Conservation (phyloP, 2,329 filamentous ascomycete species). For the Orbilia brochopaga region DNA sequence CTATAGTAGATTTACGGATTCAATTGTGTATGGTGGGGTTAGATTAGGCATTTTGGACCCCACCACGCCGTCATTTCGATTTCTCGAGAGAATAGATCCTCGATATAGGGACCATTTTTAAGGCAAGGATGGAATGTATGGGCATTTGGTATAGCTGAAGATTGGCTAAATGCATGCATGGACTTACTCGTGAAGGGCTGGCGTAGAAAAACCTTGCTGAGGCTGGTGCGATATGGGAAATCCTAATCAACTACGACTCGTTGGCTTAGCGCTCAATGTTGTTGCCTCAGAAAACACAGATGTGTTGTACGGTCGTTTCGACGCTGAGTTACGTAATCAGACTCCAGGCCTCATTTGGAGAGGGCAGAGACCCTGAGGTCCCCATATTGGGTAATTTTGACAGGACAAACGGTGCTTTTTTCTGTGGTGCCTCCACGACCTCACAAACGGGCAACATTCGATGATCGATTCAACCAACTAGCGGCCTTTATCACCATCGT, state of each 20-base stretch:
- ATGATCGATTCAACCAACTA: slow-evolving; percentile 19
- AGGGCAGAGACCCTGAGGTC: slow-evolving; percentile 41
- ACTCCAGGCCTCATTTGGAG: neutral
- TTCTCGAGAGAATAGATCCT: no score
- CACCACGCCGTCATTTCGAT: no score
- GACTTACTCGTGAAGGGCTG: no score
- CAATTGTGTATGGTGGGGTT: no score
- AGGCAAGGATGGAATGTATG: no score
- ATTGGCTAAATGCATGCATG: no score
- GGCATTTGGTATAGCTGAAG: no score
- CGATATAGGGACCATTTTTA: no score
- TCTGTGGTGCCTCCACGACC: slow-evolving; percentile 8
- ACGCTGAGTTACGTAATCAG: slow-evolving; percentile 17
- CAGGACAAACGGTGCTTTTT: slow-evolving; percentile 44
- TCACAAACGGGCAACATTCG: slow-evolving; percentile 21
- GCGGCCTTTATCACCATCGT: slow-evolving; percentile 21
- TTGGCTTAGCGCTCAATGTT: neutral
- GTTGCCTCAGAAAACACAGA: neutral
- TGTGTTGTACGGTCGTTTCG: slow-evolving; percentile 42
- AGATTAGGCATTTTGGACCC: no score
- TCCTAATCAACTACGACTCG: neutral
- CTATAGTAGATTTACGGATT: no score
- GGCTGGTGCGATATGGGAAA: no score
- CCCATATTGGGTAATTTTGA: slow-evolving; percentile 30
- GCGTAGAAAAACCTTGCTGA: no score